A percentile compares a stretch with the other conserved stretches of the same genome.
phyloP scores from a whole-genome alignment of 768 basidiomycete species.

The Serpula lacrymans region DNA sequence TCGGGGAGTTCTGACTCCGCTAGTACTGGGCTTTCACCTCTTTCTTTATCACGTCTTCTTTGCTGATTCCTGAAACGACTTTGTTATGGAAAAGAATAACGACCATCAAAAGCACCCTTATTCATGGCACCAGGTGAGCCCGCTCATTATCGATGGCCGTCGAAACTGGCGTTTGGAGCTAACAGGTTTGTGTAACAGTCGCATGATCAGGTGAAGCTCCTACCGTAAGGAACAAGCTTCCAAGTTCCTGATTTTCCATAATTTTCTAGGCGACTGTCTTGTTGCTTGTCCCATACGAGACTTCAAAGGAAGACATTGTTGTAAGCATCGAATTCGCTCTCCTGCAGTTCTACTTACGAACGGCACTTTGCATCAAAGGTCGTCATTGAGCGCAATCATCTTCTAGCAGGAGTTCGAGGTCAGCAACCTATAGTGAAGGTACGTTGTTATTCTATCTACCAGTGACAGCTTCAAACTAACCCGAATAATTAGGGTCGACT shows the following conservation, averaged over 20 bases:
- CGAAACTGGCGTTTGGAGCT: slow-evolving; percentile 14
- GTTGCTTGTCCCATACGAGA: slow-evolving; percentile 68
- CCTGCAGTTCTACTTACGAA: slow-evolving; percentile 1
- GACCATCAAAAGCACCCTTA: slow-evolving; percentile 44
- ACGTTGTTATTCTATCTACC: slow-evolving; percentile 14
- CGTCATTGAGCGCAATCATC: slow-evolving; percentile 64
- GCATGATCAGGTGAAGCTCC: slow-evolving; percentile 69
- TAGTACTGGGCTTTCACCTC: slow-evolving; percentile 10
- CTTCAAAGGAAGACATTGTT: slow-evolving; percentile 66
- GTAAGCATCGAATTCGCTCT: slow-evolving; percentile 37
- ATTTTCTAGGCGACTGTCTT: slow-evolving; percentile 66
- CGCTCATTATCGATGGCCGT: slow-evolving; percentile 9
- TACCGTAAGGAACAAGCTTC: slow-evolving; percentile 8
- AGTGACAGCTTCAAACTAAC: slow-evolving; percentile 1
- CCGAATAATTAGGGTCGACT: slow-evolving; percentile 55
- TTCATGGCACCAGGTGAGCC: slow-evolving; percentile 83
- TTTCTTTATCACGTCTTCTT: slow-evolving; percentile 9
- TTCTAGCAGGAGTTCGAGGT: slow-evolving; percentile 71
- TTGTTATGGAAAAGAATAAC: slow-evolving; percentile 20
- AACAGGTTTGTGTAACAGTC: slow-evolving; percentile 44
- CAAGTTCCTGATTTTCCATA: slow-evolving; percentile 16
- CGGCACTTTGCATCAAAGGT: slow-evolving; percentile 42
- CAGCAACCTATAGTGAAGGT: slow-evolving; percentile 75
- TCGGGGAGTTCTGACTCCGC: slow-evolving; percentile 36
- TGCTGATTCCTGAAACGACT: no score